These are phyloP conservation scores for Phytopythium ostracodes DNA, from an alignment of 352 stramenopile species.

Conservation along the genomic window DNA sequence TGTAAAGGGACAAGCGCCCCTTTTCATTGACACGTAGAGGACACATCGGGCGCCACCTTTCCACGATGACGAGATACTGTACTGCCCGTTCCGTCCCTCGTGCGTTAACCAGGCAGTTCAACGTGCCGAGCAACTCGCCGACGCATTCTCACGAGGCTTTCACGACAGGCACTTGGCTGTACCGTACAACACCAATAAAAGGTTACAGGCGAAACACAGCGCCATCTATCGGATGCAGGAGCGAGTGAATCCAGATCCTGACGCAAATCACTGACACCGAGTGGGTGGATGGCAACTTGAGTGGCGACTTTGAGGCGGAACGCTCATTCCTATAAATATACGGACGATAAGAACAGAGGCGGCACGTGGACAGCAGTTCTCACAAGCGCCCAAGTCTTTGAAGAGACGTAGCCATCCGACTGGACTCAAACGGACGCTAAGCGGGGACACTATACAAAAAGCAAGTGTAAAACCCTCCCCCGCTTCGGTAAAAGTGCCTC, in stretches of 20 bases:
- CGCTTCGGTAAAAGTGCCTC: constrained; percentile 1
- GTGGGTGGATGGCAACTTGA: not conserved
- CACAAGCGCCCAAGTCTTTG: not conserved
- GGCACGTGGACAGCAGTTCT: not conserved
- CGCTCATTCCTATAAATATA: not conserved
- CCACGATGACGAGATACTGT: not conserved
- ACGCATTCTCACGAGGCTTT: not conserved
- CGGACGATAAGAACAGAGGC: not conserved
- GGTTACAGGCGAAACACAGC: not conserved
- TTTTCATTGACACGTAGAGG: constrained; percentile 2
- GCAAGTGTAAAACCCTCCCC: not conserved
- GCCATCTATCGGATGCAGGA: not conserved
- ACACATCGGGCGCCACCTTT: not conserved
- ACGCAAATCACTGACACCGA: not conserved
- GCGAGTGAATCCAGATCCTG: not conserved
- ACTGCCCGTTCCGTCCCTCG: not conserved
- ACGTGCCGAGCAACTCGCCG: not conserved
- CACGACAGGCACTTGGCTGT: not conserved
- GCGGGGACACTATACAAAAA: not conserved
- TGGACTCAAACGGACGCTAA: not conserved
- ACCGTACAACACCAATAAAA: not conserved
- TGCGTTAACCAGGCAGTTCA: not conserved
- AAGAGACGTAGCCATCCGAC: constrained; percentile 2
- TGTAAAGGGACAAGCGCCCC: not conserved
- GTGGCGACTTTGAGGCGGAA: not conserved